A percentile compares a stretch with the other conserved stretches of the same genome.
These are phyloP conservation scores for Metarhizium album DNA, from an alignment of 2,329 filamentous ascomycete species.

Conservation along the genomic window DNA sequence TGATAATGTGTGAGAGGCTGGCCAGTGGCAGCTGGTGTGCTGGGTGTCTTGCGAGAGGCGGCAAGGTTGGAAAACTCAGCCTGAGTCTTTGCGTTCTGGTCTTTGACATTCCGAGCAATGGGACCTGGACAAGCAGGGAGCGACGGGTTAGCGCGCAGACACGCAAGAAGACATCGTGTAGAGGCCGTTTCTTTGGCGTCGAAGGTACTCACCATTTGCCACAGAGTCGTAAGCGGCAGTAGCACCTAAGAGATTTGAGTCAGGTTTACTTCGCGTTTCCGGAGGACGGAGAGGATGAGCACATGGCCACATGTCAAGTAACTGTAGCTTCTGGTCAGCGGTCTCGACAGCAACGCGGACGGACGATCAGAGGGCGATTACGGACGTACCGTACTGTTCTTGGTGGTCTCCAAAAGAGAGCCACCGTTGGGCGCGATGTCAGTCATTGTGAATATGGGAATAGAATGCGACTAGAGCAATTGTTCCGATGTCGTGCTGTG, in stretches of 20 bases:
- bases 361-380: constrained; percentile 5
- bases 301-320: constrained; percentile 4
- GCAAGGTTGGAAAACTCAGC: constrained; percentile 48
- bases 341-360: neutral
- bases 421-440: constrained; percentile 34
- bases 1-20: constrained; percentile 59
- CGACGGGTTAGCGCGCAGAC: constrained; percentile 1
- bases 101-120: constrained; percentile 47
- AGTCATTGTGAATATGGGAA: constrained; percentile 14
- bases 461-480: neutral
- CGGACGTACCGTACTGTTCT: constrained; percentile 44
- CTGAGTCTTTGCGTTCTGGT: constrained; percentile 43
- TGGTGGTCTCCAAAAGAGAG: constrained; percentile 34
- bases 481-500: constrained; percentile 3
- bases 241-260: constrained; percentile 27
- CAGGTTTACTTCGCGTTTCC: neutral
- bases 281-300: neutral
- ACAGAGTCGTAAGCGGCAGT: constrained; percentile 37
- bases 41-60: constrained; percentile 43
- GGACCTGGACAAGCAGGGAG: constrained; percentile 31
- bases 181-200: neutral
- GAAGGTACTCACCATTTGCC: constrained; percentile 25
- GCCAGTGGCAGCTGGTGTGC: constrained; percentile 44
- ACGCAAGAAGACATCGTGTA: neutral
- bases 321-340: neutral